phyloP scores from a whole-genome alignment of 805 yeast species.

The Yarrowia sp. region DNA sequence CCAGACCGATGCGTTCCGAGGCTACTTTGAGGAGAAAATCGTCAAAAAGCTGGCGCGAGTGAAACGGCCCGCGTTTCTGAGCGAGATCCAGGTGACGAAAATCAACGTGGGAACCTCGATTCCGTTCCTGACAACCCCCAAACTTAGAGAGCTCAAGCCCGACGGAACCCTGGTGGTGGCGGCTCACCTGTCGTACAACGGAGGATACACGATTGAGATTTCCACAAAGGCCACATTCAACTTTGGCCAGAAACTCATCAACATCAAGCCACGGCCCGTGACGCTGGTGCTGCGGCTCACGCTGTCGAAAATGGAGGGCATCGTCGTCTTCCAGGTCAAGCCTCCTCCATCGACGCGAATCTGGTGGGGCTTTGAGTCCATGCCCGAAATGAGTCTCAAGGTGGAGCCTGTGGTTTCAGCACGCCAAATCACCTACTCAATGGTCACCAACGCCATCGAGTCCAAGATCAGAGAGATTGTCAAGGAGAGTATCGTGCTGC shows the following conservation, averaged over 20 bases:
- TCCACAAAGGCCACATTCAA: conserved; percentile 81
- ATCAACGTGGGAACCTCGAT: conserved; percentile 80
- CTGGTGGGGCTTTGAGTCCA: conserved; percentile 86
- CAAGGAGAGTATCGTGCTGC: conserved; percentile 79
- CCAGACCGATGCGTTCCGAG: conserved; percentile 69
- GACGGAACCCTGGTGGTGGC: conserved; percentile 77
- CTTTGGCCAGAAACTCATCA: conserved; percentile 69
- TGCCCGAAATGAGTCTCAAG: conserved; percentile 75
- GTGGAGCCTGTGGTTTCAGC: conserved; percentile 94
- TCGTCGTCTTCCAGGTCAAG: conserved; percentile 70
- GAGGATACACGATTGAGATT: conserved; percentile 76
- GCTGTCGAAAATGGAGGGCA: conserved; percentile 74
- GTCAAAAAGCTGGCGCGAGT: conserved; percentile 77
- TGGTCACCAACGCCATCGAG: conserved; percentile 81
- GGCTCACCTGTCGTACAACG: conserved; percentile 70
- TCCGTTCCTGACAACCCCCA: conserved; percentile 79
- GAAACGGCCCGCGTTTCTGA: conserved; percentile 85
- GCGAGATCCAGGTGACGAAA: conserved; percentile 75
- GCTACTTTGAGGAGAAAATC: conserved; percentile 63
- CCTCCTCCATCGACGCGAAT: conserved; percentile 90
- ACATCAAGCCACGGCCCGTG: conserved; percentile 66
- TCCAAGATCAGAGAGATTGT: conserved; percentile 80
- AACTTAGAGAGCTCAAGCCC: conserved; percentile 70
- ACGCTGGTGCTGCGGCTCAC: conserved; percentile 74
- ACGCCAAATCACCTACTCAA: conserved; percentile 74